Evolutionary conservation across 805 yeast genomes (phyloP).

Genomic region (Starmerella stigmatis): DNA sequence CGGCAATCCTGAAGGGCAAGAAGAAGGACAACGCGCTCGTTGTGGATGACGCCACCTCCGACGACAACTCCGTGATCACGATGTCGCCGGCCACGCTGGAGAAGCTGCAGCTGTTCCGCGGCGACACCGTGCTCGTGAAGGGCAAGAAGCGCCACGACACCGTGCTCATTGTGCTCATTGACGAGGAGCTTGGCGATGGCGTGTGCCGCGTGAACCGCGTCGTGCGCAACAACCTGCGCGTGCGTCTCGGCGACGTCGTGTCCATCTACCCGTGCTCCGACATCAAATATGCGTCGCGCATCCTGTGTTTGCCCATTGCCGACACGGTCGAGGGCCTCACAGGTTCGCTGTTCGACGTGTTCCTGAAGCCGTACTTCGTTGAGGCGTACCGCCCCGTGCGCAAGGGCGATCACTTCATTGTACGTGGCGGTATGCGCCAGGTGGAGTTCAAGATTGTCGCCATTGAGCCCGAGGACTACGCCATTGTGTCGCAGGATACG

Average conservation of each 20-base stretch:
- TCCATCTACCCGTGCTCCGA: conserved; percentile 94
- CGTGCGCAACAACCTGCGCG: conserved; percentile 88
- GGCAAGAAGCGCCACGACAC: conserved; percentile 98
- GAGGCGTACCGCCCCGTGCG: conserved; percentile 98
- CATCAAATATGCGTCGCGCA: conserved; percentile 90
- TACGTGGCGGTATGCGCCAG: conserved; percentile 98
- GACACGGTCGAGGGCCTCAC: conserved; percentile 97
- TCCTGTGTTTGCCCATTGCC: conserved; percentile 91
- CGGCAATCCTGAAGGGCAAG: conserved; percentile 93
- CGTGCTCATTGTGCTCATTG: conserved; percentile 87
- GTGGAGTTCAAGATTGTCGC: conserved; percentile 98
- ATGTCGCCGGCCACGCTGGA: conserved; percentile 95
- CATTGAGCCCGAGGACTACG: conserved; percentile 93
- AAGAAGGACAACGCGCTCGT: conserved; percentile 92
- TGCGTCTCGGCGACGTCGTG: conserved; percentile 86
- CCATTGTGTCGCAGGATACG: conserved; percentile 97
- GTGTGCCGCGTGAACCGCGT: conserved; percentile 89
- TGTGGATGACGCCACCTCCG: conserved; percentile 95
- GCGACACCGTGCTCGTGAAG: conserved; percentile 93
- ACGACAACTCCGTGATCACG: conserved; percentile 89
- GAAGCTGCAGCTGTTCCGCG: conserved; percentile 84
- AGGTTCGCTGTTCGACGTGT: conserved; percentile 91
- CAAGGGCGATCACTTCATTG: conserved; percentile 92
- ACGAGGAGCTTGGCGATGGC: conserved; percentile 94
- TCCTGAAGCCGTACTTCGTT: conserved; percentile 93